These are phyloP conservation scores for Phytophthora sp. DNA, from an alignment of 352 stramenopile species.

Conservation along the genomic window DNA sequence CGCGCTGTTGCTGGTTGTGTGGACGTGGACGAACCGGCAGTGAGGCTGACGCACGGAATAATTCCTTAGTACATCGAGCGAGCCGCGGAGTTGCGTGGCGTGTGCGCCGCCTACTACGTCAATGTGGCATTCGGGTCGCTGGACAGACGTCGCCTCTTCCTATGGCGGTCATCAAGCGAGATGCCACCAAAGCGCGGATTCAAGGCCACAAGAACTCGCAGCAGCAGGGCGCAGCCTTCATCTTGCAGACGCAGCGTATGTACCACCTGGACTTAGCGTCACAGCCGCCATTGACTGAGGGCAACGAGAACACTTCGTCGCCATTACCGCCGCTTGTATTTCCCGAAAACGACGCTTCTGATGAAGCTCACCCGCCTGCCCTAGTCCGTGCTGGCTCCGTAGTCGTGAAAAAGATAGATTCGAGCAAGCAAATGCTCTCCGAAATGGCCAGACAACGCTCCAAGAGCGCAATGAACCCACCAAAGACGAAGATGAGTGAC, in stretches of 20 bases:
- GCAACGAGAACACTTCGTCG: background rate
- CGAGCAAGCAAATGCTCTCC: conserved; percentile 26
- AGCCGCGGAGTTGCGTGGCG: conserved; percentile 6
- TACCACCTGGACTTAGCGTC: conserved; percentile 46
- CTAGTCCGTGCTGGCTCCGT: conserved; percentile 1
- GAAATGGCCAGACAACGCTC: conserved; percentile 32
- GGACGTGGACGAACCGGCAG: background rate
- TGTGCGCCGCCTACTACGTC: conserved; percentile 18
- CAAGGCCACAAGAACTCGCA: conserved; percentile 79
- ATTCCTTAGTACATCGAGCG: conserved; percentile 22
- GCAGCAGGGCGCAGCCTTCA: conserved; percentile 70
- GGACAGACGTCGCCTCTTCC: conserved; percentile 53
- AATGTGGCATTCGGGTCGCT: conserved; percentile 14
- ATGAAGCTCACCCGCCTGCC: background rate
- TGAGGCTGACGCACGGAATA: conserved; percentile 9
- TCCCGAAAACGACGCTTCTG: background rate
- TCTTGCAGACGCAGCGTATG: conserved; percentile 75
- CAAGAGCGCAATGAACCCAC: conserved; percentile 26
- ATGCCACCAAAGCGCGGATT: conserved; percentile 64
- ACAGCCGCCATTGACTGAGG: conserved; percentile 7
- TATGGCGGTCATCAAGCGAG: conserved; percentile 72
- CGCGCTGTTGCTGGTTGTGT: conserved; percentile 39
- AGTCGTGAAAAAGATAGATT: conserved; percentile 27
- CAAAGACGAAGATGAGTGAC: conserved; percentile 4
- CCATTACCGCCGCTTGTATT: conserved; percentile 13